These are phyloP conservation scores for Galerina sulciceps DNA, from an alignment of 768 basidiomycete genomes.

Conservation along the genomic window DNA sequence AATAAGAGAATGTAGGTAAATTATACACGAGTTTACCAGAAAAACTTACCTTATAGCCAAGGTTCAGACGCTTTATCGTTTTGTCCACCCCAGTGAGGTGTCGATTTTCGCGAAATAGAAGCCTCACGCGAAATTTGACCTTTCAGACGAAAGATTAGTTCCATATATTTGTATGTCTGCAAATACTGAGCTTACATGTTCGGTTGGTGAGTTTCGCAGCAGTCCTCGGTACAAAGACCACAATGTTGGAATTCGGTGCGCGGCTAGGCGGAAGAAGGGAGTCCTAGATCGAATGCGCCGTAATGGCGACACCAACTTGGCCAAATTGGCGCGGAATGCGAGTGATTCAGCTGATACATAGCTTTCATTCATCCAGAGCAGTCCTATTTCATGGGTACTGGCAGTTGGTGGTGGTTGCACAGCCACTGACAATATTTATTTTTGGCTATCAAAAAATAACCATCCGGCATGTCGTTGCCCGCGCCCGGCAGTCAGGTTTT, in stretches of 20 bases:
- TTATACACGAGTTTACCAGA: not conserved
- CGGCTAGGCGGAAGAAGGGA: slow-evolving; percentile 70
- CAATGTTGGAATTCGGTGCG: slow-evolving; percentile 77
- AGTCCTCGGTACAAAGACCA: slow-evolving; percentile 80
- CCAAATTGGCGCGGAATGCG: slow-evolving; percentile 56
- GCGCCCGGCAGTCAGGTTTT: no score
- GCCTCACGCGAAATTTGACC: slow-evolving; percentile 61
- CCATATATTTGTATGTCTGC: not conserved
- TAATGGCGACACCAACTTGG: slow-evolving; percentile 56
- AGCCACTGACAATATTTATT: no score
- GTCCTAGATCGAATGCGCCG: slow-evolving; percentile 62
- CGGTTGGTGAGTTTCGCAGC: slow-evolving; percentile 54
- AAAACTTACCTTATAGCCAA: slow-evolving; percentile 59
- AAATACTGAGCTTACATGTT: slow-evolving; percentile 46
- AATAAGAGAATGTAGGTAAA: not conserved
- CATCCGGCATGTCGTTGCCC: no score
- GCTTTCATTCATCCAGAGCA: slow-evolving; percentile 17
- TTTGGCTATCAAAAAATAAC: no score
- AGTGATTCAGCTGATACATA: slow-evolving; percentile 36
- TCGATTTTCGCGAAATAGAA: slow-evolving; percentile 55
- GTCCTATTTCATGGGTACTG: slow-evolving; percentile 6
- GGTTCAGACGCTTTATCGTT: slow-evolving; percentile 49
- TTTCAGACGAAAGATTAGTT: slow-evolving; percentile 27
- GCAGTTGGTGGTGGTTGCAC: no score
- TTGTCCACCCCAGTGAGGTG: slow-evolving; percentile 56